Evolutionary conservation across 345 rosid genomes (phyloP).

Genomic region (Eutrema japonicum): DNA sequence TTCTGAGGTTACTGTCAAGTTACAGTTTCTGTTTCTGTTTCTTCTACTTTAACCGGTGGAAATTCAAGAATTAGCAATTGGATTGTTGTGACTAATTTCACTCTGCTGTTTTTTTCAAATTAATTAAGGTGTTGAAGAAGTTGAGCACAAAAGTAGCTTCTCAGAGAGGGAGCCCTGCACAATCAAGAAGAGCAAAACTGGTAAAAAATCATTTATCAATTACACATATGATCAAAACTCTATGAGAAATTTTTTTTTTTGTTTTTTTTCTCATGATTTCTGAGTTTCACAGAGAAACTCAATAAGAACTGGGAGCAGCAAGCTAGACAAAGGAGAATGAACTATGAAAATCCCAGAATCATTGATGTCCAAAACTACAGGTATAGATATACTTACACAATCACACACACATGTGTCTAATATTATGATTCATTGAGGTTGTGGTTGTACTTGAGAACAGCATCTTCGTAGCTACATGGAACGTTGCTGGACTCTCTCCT

Average conservation of each 20-base stretch:
- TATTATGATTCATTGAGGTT: slow-evolving; percentile 8
- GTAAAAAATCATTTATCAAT: slow-evolving; percentile 43
- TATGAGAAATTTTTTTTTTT: not conserved
- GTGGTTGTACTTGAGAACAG: slow-evolving; percentile 53
- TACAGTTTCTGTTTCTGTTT: slow-evolving; percentile 31
- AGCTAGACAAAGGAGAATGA: slow-evolving; percentile 74
- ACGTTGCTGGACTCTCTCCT: slow-evolving; percentile 97
- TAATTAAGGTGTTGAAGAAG: slow-evolving; percentile 67
- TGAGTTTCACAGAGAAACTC: slow-evolving; percentile 68
- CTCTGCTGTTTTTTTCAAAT: not conserved
- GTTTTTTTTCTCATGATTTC: not conserved
- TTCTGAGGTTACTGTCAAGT: not conserved
- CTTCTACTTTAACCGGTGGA: slow-evolving; percentile 22
- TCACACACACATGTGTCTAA: not conserved
- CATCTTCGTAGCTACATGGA: slow-evolving; percentile 93
- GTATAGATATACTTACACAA: slow-evolving; percentile 38
- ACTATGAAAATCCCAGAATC: slow-evolving; percentile 90
- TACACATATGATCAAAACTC: slow-evolving; percentile 21
- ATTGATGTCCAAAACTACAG: slow-evolving; percentile 96
- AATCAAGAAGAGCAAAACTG: slow-evolving; percentile 88
- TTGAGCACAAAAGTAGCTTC: slow-evolving; percentile 72
- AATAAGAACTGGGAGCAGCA: slow-evolving; percentile 69
- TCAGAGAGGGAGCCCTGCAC: slow-evolving; percentile 80
- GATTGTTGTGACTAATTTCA: slow-evolving; percentile 16
- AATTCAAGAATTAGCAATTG: slow-evolving; percentile 5